Base-by-base conservation (phyloP, 208 protist species). In the Crithidia brevicula region DNA sequence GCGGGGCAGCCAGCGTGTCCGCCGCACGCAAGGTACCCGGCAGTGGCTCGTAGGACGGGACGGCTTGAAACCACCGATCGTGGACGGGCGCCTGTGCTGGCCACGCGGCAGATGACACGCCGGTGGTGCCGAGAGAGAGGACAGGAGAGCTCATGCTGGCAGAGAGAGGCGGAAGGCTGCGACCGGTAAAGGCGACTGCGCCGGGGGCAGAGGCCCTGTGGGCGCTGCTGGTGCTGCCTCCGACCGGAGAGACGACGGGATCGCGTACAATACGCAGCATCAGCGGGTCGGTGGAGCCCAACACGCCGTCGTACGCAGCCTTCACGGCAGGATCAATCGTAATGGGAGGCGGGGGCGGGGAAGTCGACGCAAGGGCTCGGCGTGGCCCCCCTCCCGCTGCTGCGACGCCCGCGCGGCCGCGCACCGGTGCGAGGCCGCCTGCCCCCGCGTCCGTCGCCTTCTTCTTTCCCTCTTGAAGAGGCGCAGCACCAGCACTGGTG, bases 11-110 rank as follows among this genome's bases (percentile, higher is more conserved):
- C 7, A 57, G 45, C 20, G 74, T 58, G 51, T 77, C 79, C 1
- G 63, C 46, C 25, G 82, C 83, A n/a, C 81, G 74, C 47, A 77
- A 58, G 7, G 86, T 92, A 16, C 89, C 89, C 9, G 89, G 89
- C 45, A 95, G 80, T 33, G 89, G 89, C 52, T 88, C 83, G 77
- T 85, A 88, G 10, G 73, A 79, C 23, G 89, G 86, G 18, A 95
- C 85, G 38, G 79, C 80, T 6, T 78, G 74, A 58, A 95, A 95
- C 89, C 89, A 95, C 30, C 83, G 74, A 36, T 75, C 53, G 40
- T 46, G 74, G 62, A 40, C 50, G 57, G 61, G 20, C 15, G 47
- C 27, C 10, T 57, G 49, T 13, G 77, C 33, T 16, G 74, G 67
- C 68, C 72, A 79, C 57, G 74, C 58, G 18, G 50, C 62, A n/a